Conservation (phyloP, 2,329 filamentous ascomycete genomes). For the Macrophomina tecta region DNA sequence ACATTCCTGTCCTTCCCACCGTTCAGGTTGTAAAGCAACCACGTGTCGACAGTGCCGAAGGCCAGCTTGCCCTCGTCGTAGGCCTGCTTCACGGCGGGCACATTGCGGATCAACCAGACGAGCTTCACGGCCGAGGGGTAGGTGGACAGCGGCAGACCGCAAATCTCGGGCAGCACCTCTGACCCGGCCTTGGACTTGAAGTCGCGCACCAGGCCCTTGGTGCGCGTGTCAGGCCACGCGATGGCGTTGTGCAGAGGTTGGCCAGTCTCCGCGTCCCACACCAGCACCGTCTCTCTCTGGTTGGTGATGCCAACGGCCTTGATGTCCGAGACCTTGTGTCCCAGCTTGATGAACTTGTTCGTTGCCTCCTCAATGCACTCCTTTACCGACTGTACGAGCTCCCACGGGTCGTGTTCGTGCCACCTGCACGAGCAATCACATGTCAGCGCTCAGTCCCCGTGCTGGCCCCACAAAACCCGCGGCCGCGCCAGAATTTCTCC, state of each 20-base stretch:
- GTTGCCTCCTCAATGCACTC: slow-evolving; percentile 80
- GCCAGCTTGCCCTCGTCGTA: slow-evolving; percentile 78
- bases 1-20: slow-evolving; percentile 71
- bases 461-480: slow-evolving; percentile 16
- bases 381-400: slow-evolving; percentile 76
- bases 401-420: slow-evolving; percentile 86
- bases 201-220: slow-evolving; percentile 75
- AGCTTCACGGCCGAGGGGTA: slow-evolving; percentile 89
- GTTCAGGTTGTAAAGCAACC: slow-evolving; percentile 85
- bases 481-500: slow-evolving; percentile 10
- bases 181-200: slow-evolving; percentile 72
- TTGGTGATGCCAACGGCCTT: slow-evolving; percentile 85
- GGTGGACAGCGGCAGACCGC: slow-evolving; percentile 83
- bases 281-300: slow-evolving; percentile 85
- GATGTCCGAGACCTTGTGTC: slow-evolving; percentile 71
- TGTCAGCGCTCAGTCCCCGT: slow-evolving; percentile 27
- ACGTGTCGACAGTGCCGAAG: slow-evolving; percentile 88
- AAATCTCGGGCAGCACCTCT: slow-evolving; percentile 71
- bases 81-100: slow-evolving; percentile 70
- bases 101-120: slow-evolving; percentile 78
- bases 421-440: slow-evolving; percentile 61
- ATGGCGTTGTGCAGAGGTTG: slow-evolving; percentile 83
- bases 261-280: slow-evolving; percentile 83
- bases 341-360: slow-evolving; percentile 71
- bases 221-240: slow-evolving; percentile 89